Percentiles rank a stretch among this genome's conserved stretches.
Conservation (phyloP, 345 rosid genomes). For the Populus pruinosa region DNA sequence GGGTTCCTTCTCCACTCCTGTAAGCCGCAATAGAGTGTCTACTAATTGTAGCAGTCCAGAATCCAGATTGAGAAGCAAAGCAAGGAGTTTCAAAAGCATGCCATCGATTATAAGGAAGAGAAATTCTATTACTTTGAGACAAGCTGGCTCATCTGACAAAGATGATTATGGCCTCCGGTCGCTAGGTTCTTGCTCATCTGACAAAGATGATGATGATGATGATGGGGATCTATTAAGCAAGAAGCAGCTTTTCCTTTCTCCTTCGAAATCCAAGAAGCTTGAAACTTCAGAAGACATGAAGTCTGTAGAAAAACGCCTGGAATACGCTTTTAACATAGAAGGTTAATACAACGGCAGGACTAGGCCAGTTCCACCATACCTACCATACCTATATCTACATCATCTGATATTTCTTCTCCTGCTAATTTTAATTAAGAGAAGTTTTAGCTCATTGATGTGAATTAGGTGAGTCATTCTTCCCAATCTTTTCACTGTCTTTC, state of each 20-base stretch:
- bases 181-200: not conserved
- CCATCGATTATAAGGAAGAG: slow-evolving; percentile 21
- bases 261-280: slow-evolving; percentile 21
- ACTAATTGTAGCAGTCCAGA: not conserved
- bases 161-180: not conserved
- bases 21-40: not conserved
- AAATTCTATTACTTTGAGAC: not conserved
- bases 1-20: not conserved
- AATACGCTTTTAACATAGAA: slow-evolving; percentile 12
- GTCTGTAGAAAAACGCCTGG: slow-evolving; percentile 15
- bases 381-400: not conserved
- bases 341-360: not conserved
- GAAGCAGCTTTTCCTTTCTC: slow-evolving; percentile 9
- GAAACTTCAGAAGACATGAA: not conserved
- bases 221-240: not conserved
- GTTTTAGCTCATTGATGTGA: not conserved
- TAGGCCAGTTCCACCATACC: not conserved
- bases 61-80: slow-evolving; percentile 10
- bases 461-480: not conserved
- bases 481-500: not conserved
- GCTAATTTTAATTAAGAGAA: not conserved
- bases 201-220: not conserved
- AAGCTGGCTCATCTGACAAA: too few relatives aligned
- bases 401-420: too few relatives aligned
- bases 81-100: slow-evolving; percentile 8